These are phyloP conservation scores for Pythium utonaiense DNA, from an alignment of 352 stramenopile species.

Conservation along the genomic window DNA sequence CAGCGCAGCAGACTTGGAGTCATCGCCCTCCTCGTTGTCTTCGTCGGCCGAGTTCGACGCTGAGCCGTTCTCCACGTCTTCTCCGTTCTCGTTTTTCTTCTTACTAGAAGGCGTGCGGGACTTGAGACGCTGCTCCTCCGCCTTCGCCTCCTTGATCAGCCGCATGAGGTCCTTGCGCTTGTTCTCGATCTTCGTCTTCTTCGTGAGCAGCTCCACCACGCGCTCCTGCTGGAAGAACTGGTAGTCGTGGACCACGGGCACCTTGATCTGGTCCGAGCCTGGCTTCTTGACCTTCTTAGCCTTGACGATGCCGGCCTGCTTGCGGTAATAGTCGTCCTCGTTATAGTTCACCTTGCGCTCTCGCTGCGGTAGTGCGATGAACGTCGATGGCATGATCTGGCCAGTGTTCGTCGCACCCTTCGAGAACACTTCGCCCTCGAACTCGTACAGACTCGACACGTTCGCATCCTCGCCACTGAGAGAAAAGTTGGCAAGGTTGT, in stretches of 20 bases:
- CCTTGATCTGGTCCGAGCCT: constrained; percentile 84
- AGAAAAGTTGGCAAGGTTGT: constrained; percentile 96
- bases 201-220: constrained; percentile 83
- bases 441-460: constrained; percentile 86
- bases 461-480: constrained; percentile 86
- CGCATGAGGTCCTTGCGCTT: constrained; percentile 80
- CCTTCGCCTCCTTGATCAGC: constrained; percentile 81
- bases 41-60: constrained; percentile 60
- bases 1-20: constrained; percentile 52
- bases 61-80: constrained; percentile 32
- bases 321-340: constrained; percentile 96
- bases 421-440: constrained; percentile 86
- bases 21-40: constrained; percentile 51
- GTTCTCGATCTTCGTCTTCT: constrained; percentile 89
- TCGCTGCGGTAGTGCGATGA: constrained; percentile 81
- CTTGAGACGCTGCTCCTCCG: constrained; percentile 77
- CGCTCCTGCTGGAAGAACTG: constrained; percentile 93
- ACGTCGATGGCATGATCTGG: constrained; percentile 85
- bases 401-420: constrained; percentile 79
- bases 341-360: constrained; percentile 94
- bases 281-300: constrained; percentile 87
- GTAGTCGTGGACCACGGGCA: constrained; percentile 92
- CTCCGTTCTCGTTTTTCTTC: constrained; percentile 55
- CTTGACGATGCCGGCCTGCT: constrained; percentile 78
- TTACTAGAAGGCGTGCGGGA: constrained; percentile 57